Base-by-base conservation (phyloP, 106 monocot genomes). In the Vanilla planifolia region DNA sequence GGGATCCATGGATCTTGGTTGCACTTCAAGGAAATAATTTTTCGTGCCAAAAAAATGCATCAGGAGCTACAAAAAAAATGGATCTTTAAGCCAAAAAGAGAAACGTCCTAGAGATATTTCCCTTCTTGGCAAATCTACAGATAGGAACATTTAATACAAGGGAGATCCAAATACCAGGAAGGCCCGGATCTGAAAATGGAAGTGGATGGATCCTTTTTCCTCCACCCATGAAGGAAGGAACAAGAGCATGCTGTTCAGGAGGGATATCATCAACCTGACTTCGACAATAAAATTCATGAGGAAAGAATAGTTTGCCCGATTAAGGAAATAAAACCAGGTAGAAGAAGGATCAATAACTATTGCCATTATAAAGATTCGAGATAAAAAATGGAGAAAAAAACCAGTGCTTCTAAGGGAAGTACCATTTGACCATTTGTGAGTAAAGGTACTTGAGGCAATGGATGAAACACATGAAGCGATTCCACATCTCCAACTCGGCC, bases 341-440 rank as follows among this genome's bases (percentile, higher is more conserved):
- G n/a, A n/a, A n/a, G n/a, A n/a, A n/a, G n/a, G n/a, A n/a, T n/a
- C n/a, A n/a, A n/a, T n/a, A n/a, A n/a, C n/a, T n/a, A n/a, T n/a
- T n/a, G n/a, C n/a, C n/a, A n/a, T n/a, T n/a, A n/a, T n/a, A n/a
- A n/a, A n/a, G n/a, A n/a, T n/a, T n/a, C n/a, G n/a, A n/a, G n/a
- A n/a, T n/a, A n/a, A n/a, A n/a, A n/a, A n/a, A n/a, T n/a, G n/a
- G n/a, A n/a, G n/a, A n/a, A n/a, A 37, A 5, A n/a, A n/a, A n/a
- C n/a, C n/a, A n/a, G n/a, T n/a, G n/a, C n/a, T n/a, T n/a, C n/a
- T n/a, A n/a, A n/a, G 5, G 7, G 10, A 37, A 29, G 19, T 83
- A 92, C 92, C 92, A 88, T 92, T 45, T 92, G 73, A 55, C 92
- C 92, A 64, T 86, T 86, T 66, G 92, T 92, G 47, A 92, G 92